Evolutionary conservation across 1,139 yeast genomes (phyloP).

Genomic region (Candida labiduridarum): DNA sequence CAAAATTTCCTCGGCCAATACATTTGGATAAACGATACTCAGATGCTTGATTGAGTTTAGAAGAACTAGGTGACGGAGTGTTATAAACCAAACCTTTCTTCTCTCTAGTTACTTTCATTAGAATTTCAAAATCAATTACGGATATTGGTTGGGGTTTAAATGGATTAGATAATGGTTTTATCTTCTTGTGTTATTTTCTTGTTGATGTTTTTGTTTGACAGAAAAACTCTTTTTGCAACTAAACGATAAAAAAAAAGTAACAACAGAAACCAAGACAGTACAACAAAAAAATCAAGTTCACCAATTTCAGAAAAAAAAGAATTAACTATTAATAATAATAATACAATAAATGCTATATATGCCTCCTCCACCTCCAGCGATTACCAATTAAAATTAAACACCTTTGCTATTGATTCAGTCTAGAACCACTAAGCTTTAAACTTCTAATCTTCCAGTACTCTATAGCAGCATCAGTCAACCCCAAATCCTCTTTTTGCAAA

Average conservation of each 20-base stretch:
- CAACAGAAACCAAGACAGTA: too few species aligned
- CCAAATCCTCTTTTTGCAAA: constrained; percentile 27
- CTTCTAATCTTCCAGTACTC: constrained; percentile 54
- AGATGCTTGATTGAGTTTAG: background rate
- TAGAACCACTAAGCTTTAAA: constrained; percentile 27
- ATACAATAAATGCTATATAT: constrained; percentile 1
- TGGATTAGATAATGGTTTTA: constrained; percentile 3
- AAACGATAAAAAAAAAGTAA: background rate
- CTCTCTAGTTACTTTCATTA: constrained; percentile 3
- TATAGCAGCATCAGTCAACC: constrained; percentile 45
- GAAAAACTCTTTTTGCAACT: background rate
- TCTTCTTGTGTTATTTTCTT: constrained; percentile 5
- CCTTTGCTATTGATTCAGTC: background rate
- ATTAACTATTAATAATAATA: background rate
- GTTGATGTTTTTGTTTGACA: background rate
- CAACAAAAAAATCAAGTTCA: too few species aligned
- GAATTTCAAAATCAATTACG: background rate
- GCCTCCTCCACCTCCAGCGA: background rate
- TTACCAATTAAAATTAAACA: constrained; percentile 2
- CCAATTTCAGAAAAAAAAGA: background rate
- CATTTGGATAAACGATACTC: constrained; percentile 53
- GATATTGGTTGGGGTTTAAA: background rate
- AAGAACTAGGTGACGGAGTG: background rate
- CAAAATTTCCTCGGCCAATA: constrained; percentile 84
- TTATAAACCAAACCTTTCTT: background rate